A percentile compares a stretch with the other conserved stretches of the same genome.
Conservation (phyloP, 345 rosid genomes). For the Euclidium syriacum region DNA sequence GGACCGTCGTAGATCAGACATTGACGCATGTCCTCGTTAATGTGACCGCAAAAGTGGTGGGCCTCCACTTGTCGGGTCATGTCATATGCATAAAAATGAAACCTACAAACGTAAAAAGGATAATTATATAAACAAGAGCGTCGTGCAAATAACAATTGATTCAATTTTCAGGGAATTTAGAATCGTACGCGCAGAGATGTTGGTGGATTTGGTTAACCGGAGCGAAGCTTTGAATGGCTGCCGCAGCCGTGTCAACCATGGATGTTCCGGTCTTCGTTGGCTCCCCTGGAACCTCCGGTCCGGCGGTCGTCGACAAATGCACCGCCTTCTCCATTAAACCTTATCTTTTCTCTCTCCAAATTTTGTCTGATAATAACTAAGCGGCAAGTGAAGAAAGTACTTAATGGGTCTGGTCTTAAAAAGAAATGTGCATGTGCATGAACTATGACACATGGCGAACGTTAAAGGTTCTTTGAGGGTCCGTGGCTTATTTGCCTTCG, state of each 20-base stretch:
- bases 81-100: slow-evolving; percentile 65
- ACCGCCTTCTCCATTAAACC: slow-evolving; percentile 23
- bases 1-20: slow-evolving; percentile 68
- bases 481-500: too few species aligned
- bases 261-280: slow-evolving; percentile 44
- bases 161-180: not conserved
- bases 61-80: slow-evolving; percentile 82
- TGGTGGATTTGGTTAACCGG: slow-evolving; percentile 69
- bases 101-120: slow-evolving; percentile 29
- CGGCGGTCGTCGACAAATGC: slow-evolving; percentile 26
- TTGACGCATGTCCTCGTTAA: slow-evolving; percentile 81
- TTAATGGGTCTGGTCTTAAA: too few species aligned
- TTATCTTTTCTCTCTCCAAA: not conserved
- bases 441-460: too few species aligned
- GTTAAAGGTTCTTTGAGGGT: too few species aligned
- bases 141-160: not conserved
- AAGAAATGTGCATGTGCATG: too few species aligned
- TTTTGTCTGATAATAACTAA: not conserved
- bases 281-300: slow-evolving; percentile 56
- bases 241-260: slow-evolving; percentile 56
- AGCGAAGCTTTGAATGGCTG: slow-evolving; percentile 54
- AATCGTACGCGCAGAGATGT: slow-evolving; percentile 77
- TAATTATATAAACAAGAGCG: not conserved
- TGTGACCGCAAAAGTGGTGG: slow-evolving; percentile 72
- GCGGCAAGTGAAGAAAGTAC: not conserved